Base-by-base conservation (phyloP, 2,329 filamentous ascomycete species). In the Diaporthe vaccinii region DNA sequence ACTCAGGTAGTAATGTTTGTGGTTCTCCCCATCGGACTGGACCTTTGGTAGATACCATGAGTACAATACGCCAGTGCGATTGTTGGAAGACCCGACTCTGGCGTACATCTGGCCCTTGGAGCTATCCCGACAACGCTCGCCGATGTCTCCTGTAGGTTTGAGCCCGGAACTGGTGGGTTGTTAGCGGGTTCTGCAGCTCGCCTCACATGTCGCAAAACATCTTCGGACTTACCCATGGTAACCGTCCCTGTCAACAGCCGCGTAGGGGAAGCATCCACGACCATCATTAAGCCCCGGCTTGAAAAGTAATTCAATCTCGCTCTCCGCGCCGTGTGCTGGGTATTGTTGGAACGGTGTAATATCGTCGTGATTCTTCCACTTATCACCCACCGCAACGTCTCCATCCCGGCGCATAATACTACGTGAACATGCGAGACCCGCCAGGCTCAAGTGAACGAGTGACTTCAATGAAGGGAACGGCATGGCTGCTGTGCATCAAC, bases 301-400 rank as follows among this genome's bases (percentile, higher is more conserved):
- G 4, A 59, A 59, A 4, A 59, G 34, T 15, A 59, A 22, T 25
- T 59, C 57, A 17, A 59, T 59, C 10, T 39, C 34, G 57, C 57
- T 34, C 20, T 36, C 34, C 28, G 34, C 10, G 34, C 57, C 57
- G 12, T 59, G 20, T 39, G 57, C 57, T 22, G 57, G 9, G 34
- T 59, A 39, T 28, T 59, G 57, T 39, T 59, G 57, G 34, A 59
- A 59, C 4, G 57, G 57, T n/a, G 57, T n/a, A 39, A 59, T 59
- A 4, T 59, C 57, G 57, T 59, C 57, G 57, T 59, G 57, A 39
- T 59, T 39, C 34, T 59, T 59, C 57, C 57, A 59, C 22, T 59
- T 59, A 39, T 59, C 57, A 12, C 57, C 57, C 31, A 59, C 34
- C 31, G 57, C 57, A 59, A 59, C 34, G 34, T 59, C 57, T n/a